Evolutionary conservation across 257 asterid species (phyloP).

Genomic region (Phtheirospermum japonicum): DNA sequence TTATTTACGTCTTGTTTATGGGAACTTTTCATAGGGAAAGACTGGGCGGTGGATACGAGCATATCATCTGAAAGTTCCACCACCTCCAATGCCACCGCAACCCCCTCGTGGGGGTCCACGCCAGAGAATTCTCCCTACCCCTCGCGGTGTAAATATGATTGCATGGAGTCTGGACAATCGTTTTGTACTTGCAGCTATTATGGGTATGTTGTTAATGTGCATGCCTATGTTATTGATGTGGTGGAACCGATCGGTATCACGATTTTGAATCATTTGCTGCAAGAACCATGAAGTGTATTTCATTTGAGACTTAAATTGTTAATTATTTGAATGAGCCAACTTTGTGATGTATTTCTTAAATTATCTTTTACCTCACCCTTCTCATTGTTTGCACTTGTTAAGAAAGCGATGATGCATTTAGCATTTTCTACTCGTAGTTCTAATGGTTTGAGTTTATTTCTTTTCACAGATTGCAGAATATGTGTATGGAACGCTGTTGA

Average conservation of each 20-base stretch:
- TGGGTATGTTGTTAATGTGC: conserved; percentile 61
- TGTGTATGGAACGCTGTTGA: conserved; percentile 99
- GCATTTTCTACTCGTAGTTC: conserved; percentile 9
- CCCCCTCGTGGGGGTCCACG: conserved; percentile 99
- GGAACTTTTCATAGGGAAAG: conserved; percentile 59
- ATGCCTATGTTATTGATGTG: conserved; percentile 19
- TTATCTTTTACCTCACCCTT: conserved; percentile 1
- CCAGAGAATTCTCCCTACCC: conserved; percentile 95
- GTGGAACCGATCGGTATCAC: conserved; percentile 13
- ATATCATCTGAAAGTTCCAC: conserved; percentile 97
- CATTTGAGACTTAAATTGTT: conserved; percentile 19
- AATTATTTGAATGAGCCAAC: conserved; percentile 12
- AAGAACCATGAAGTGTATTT: conserved; percentile 6
- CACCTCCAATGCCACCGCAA: conserved; percentile 98
- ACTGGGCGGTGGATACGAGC: conserved; percentile 93
- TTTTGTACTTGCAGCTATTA: conserved; percentile 97
- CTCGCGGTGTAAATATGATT: conserved; percentile 99
- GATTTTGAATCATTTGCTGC: conserved; percentile 2
- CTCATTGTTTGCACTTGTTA: conserved; percentile 7
- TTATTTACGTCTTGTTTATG: conserved; percentile 22
- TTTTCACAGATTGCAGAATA: conserved; percentile 86
- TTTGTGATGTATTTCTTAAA: background rate
- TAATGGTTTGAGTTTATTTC: conserved; percentile 11
- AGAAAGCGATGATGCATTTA: conserved; percentile 17
- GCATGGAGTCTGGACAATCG: conserved; percentile 99